A percentile compares a stretch with the other conserved stretches of the same genome.
Conservation (phyloP, 176 grass and related monocot genomes). For the barley (Hordeum vulgare) region MorexV3_pseudomolecules_assembly NC_058518.1:446264177-446264676, state of each 20-base stretch:
- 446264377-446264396: neutral
- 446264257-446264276: neutral
- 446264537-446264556: neutral
- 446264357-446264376: neutral
- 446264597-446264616: neutral
- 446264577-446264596: neutral
- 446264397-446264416: slow-evolving; percentile 44
- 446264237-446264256: slow-evolving; percentile 1
- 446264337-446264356: slow-evolving; percentile 3
- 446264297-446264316: neutral
- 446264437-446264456: slow-evolving; percentile 73
- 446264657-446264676: slow-evolving; percentile 53
- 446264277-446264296: neutral
- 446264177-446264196: neutral
- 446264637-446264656: slow-evolving; percentile 1
- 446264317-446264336: neutral
- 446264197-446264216: neutral
- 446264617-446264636: neutral
- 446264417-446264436: slow-evolving; percentile 91
- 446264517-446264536: neutral
- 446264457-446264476: slow-evolving; percentile 97
- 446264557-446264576: slow-evolving; percentile 15
- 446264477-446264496: slow-evolving; percentile 82
- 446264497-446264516: slow-evolving; percentile 77
- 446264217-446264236: neutral